phyloP scores from a whole-genome alignment of 345 rosid species.

The Populus euphratica region DNA sequence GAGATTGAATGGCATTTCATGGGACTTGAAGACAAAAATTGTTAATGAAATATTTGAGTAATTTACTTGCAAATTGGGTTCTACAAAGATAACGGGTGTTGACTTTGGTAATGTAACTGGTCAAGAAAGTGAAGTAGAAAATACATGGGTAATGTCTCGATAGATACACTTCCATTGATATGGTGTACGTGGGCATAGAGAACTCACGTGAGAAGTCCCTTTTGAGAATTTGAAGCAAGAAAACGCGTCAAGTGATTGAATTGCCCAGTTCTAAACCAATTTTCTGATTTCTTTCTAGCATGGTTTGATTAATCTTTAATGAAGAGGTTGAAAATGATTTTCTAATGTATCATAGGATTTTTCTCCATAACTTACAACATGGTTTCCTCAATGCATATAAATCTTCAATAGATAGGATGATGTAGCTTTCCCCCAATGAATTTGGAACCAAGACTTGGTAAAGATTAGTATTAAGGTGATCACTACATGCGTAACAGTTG shows the following conservation, averaged over 20 bases:
- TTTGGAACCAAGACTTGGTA: too few species aligned
- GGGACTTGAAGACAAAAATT: neutral
- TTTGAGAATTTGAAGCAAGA: neutral
- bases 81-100: neutral
- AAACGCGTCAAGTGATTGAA: neutral
- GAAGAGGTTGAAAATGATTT: too few species aligned
- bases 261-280: neutral
- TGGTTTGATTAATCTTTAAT: too few species aligned
- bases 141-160: neutral
- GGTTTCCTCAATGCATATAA: neutral
- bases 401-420: too few species aligned
- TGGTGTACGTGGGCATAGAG: neutral
- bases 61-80: neutral
- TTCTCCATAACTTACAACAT: neutral
- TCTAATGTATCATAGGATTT: too few species aligned
- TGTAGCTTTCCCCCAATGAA: neutral
- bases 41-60: neutral
- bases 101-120: neutral
- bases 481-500: too few species aligned
- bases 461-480: too few species aligned
- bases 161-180: too few species aligned
- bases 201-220: neutral
- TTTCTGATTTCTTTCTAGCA: too few species aligned
- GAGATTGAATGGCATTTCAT: neutral
- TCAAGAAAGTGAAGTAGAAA: slow-evolving; percentile 7